Evolutionary conservation across 805 yeast species (phyloP), one percentile per base, ranked within the genome.

Genomic region (Debaryomyces maramus): DNA sequence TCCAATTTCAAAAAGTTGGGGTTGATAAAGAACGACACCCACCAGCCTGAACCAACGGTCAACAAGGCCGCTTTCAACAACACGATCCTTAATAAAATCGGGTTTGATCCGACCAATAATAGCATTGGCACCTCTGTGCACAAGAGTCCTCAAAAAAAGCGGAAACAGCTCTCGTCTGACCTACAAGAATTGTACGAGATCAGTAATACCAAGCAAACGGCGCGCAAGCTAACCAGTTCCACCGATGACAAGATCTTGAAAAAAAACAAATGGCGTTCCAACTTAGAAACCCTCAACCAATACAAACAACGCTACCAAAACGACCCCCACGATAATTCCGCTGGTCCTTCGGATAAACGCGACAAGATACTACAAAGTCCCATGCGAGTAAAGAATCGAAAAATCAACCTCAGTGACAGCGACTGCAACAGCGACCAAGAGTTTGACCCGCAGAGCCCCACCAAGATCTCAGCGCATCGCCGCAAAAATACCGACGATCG

Each of bases 81-180:
- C 32, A 58, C 64, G 2, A 58, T 70, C 24, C 52, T 77, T 13
- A 58, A 61, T 14, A 56, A 60, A 11, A 55, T 78, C 30, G 84
- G 83, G 2, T 78, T 72, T 48, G 81, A 78, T 53, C 83, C 83
- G 2, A 72, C 78, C 5, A 15, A 24, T 24, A 24, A 15, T n/a
- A 13, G 13, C 11, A 15, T 24, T 15, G 28, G 39, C 18, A 34
- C 27, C 21, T 32, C 38, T 17, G 42, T 34, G 6, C 31, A 39
- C 36, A 38, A 42, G 27, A 43, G 46, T 32, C 47, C 55, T 1
- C 36, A 44, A 4, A 41, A 32, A 14, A 41, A 38, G 36, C 32
- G 41, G 24, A 34, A 28, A 31, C 36, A 45, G 24, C 9, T 16
- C 20, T 42, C 28, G 18, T 44, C 36, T 36, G 39, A 42, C 22